Base-by-base conservation (phyloP, 192 early-diverging fungal genomes). In the Rhizoclosmatium sp. region DNA sequence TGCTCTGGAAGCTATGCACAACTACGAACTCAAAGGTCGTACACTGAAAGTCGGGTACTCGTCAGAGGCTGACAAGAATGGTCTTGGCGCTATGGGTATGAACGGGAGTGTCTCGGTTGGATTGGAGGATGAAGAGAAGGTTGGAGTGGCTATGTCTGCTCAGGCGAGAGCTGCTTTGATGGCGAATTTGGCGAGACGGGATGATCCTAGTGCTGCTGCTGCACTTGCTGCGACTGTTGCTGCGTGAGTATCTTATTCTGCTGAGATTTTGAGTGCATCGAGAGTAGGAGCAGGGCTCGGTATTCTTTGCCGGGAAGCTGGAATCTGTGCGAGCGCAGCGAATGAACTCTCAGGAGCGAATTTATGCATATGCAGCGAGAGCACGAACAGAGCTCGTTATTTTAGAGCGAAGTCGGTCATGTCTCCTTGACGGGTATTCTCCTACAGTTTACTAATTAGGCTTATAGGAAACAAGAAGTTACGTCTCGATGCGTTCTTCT, bases 1-100 rank as follows among this genome's bases (percentile, higher is more conserved):
- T 59, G 97, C 97, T 1, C 80, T 95, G 31, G 90, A 92, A 51
- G 89, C 91, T 70, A 91, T 97, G 89, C 94, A 97, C 73, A 94
- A 93, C 21, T 89, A 93, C 78, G 93, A 92, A 69, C 79, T 98
- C 60, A 87, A 90, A 75, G 95, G 96, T 10, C 72, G 69, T 16
- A 80, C 93, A 91, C 92, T 95, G 68, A 92, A 91, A 82, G 93
- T 95, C 56, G 91, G 93, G 47, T 85, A 92, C 47, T 90, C 93
- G 4, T 89, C 91, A 39, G 93, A 94, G 44, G 72, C 72, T 16
- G 59, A 62, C n/a, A 59, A 75, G n/a, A 21, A n/a, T 40, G 72
- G 72, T 4, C 23, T 68, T 19, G 60, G 10, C 21, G 60, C 39
- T 9, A 40, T 7, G 60, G 60, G 60, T 62, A 21, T 7, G 7